A percentile compares a stretch with the other conserved stretches of the same genome.
Evolutionary conservation across 176 grass and related monocot species (phyloP).

Genomic region (Raddia guianensis): DNA sequence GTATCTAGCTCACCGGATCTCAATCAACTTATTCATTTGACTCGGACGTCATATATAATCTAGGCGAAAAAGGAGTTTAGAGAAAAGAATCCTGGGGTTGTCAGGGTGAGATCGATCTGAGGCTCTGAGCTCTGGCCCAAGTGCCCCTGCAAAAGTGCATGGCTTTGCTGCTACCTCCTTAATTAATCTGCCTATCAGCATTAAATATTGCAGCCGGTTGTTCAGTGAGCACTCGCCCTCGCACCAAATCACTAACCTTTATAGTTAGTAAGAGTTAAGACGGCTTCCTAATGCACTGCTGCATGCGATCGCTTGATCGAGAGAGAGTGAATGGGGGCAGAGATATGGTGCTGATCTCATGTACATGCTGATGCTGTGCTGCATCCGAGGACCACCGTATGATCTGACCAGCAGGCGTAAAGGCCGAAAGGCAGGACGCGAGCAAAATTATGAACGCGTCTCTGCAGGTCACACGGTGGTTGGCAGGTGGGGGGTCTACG

Average conservation of each 20-base stretch:
- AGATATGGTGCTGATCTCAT: background rate
- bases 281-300: too few relatives aligned
- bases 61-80: background rate
- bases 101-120: background rate
- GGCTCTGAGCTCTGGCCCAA: constrained; percentile 21
- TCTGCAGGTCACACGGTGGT: constrained; percentile 8
- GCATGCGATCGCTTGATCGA: too few relatives aligned
- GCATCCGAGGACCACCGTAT: background rate
- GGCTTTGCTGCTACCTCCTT: background rate
- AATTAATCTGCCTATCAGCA: background rate
- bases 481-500: background rate
- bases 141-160: constrained; percentile 34
- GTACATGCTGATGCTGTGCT: background rate
- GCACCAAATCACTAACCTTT: too few relatives aligned
- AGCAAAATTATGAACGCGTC: background rate
- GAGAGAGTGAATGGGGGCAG: background rate
- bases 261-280: too few relatives aligned
- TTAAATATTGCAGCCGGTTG: background rate
- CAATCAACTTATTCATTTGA: too few relatives aligned
- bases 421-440: background rate
- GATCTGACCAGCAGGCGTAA: background rate
- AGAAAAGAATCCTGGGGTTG: background rate
- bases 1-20: too few relatives aligned
- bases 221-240: background rate
- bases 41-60: too few relatives aligned